Percentiles rank a stretch among this genome's conserved stretches.
These are phyloP conservation scores for Leccinum fallax DNA, from an alignment of 1,284 basidiomycete genomes.

Conservation along the genomic window DNA sequence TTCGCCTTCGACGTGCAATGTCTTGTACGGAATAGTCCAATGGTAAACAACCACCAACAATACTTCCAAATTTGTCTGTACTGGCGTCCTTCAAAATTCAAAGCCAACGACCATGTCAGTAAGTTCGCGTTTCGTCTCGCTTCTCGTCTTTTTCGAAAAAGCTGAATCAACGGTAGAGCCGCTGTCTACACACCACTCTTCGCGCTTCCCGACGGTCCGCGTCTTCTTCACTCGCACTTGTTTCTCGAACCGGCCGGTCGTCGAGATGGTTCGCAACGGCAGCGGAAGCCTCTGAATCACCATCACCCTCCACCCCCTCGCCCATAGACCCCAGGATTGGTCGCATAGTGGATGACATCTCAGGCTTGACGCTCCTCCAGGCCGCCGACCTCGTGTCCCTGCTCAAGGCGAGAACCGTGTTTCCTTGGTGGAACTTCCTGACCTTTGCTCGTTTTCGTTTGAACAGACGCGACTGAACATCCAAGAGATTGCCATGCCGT, in stretches of 20 bases:
- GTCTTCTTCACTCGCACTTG: constrained; percentile 13
- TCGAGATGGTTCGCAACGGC: constrained; percentile 52
- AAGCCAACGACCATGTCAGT: constrained; percentile 26
- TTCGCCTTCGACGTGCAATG: too few relatives aligned
- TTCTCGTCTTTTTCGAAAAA: not conserved
- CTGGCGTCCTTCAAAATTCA: constrained; percentile 15
- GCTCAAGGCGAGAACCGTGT: constrained; percentile 71
- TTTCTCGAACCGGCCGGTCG: constrained; percentile 21
- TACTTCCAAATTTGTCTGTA: constrained; percentile 19
- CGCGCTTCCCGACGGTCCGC: constrained; percentile 17
- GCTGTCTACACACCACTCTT: constrained; percentile 19
- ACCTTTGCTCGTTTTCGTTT: not conserved
- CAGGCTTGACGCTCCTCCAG: constrained; percentile 87
- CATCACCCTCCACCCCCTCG: constrained; percentile 27
- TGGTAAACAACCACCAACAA: constrained; percentile 28
- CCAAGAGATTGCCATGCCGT: constrained; percentile 89
- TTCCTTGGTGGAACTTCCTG: not conserved
- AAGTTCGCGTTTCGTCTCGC: constrained; percentile 10
- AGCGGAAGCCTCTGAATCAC: constrained; percentile 39
- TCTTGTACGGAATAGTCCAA: not conserved
- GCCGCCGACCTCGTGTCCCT: constrained; percentile 94
- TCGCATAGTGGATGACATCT: constrained; percentile 93
- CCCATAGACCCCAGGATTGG: constrained; percentile 72
- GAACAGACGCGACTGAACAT: constrained; percentile 90
- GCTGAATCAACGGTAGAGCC: constrained; percentile 14